Conservation (phyloP, 768 basidiomycete genomes). For the Tephrocybe rancida region DNA sequence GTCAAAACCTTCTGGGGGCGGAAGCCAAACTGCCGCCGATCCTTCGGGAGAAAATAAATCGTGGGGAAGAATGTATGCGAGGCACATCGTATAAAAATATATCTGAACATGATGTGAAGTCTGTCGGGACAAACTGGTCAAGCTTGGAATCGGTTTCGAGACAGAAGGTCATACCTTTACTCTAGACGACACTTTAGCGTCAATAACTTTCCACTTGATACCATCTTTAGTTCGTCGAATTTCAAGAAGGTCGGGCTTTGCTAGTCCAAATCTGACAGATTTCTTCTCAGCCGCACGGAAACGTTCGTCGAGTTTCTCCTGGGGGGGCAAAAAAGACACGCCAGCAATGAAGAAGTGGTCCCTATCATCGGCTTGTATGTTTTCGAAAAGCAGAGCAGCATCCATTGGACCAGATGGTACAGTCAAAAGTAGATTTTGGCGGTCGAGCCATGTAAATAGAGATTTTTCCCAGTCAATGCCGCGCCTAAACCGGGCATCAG, state of each 20-base stretch:
- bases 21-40: slow-evolving; percentile 48
- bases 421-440: slow-evolving; percentile 39
- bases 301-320: slow-evolving; percentile 30
- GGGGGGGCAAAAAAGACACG: slow-evolving; percentile 44
- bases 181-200: slow-evolving; percentile 49
- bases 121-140: slow-evolving; percentile 21
- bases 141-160: not conserved
- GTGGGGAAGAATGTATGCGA: slow-evolving; percentile 36
- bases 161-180: slow-evolving; percentile 40
- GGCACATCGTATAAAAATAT: slow-evolving; percentile 51
- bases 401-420: slow-evolving; percentile 38
- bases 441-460: slow-evolving; percentile 45
- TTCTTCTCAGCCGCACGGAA: slow-evolving; percentile 31
- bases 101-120: slow-evolving; percentile 55
- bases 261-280: slow-evolving; percentile 44
- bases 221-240: slow-evolving; percentile 33
- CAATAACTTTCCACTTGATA: slow-evolving; percentile 49
- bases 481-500: slow-evolving; percentile 39
- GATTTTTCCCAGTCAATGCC: slow-evolving; percentile 47
- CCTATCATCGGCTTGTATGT: slow-evolving; percentile 44
- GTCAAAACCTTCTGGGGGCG: slow-evolving; percentile 37
- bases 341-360: slow-evolving; percentile 49
- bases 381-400: slow-evolving; percentile 35
- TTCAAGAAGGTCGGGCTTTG: slow-evolving; percentile 53
- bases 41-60: slow-evolving; percentile 34